Evolutionary conservation across 2,329 filamentous ascomycete species (phyloP).

Genomic region (Colletotrichum lindemuthianum): DNA sequence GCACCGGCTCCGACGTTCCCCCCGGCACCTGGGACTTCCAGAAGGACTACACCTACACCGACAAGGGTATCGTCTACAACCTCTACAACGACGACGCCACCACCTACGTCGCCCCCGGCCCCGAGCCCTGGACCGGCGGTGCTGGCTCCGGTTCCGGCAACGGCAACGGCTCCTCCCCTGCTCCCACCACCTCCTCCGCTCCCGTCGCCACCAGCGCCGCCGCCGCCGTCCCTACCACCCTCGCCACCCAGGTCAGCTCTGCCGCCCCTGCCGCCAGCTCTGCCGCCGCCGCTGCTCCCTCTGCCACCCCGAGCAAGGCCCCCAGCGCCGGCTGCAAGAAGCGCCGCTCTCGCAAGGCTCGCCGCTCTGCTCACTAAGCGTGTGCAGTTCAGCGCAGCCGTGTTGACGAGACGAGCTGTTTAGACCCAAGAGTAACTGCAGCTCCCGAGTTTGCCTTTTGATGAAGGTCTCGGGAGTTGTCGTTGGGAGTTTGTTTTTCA

Average conservation of each 20-base stretch:
- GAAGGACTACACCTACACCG: slow-evolving; percentile 64
- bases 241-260: slow-evolving; percentile 16
- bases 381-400: background rate
- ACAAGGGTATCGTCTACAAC: slow-evolving; percentile 68
- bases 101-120: slow-evolving; percentile 49
- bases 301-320: slow-evolving; percentile 36
- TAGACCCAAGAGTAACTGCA: background rate
- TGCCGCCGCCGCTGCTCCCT: slow-evolving; percentile 30
- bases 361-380: slow-evolving; percentile 34
- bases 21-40: slow-evolving; percentile 56
- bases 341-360: slow-evolving; percentile 34
- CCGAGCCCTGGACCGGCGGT: slow-evolving; percentile 44
- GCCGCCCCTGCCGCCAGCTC: slow-evolving; percentile 20
- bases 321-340: slow-evolving; percentile 29
- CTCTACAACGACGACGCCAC: slow-evolving; percentile 56
- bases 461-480: background rate
- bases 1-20: slow-evolving; percentile 59
- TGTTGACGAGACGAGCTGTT: background rate
- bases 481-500: slow-evolving; percentile 15
- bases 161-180: slow-evolving; percentile 25
- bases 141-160: slow-evolving; percentile 18
- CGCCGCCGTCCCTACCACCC: slow-evolving; percentile 12
- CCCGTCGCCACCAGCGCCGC: slow-evolving; percentile 6
- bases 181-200: slow-evolving; percentile 24
- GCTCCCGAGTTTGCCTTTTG: background rate